A percentile compares a stretch with the other conserved stretches of the same genome.
Evolutionary conservation across 1,139 yeast species (phyloP).

Genomic region (Torulaspora globosa): DNA sequence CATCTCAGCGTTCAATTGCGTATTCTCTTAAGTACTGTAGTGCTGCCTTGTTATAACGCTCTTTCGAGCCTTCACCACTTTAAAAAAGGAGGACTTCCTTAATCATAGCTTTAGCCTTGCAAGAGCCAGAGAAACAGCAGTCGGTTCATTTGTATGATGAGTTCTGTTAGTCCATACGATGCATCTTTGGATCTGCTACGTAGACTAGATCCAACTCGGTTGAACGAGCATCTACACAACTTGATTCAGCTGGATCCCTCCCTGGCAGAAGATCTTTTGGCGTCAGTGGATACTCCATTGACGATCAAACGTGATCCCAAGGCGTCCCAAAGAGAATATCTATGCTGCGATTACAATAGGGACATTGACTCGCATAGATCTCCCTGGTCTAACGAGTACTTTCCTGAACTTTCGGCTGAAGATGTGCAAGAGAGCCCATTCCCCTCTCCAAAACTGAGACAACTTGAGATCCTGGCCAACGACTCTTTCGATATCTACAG

Average conservation of each 20-base stretch:
- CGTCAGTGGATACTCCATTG: conserved; percentile 86
- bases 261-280: conserved; percentile 78
- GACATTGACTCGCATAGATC: conserved; percentile 91
- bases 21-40: too few species aligned
- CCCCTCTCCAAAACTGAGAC: conserved; percentile 65
- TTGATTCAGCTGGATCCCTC: conserved; percentile 77
- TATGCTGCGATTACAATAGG: conserved; percentile 91
- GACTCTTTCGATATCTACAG: conserved; percentile 90
- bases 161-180: conserved; percentile 65
- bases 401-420: conserved; percentile 53
- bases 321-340: conserved; percentile 51
- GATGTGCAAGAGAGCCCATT: conserved; percentile 63
- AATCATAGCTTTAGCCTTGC: background rate
- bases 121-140: background rate
- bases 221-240: conserved; percentile 57
- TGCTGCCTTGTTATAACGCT: background rate
- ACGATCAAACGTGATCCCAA: conserved; percentile 50
- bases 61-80: background rate
- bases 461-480: conserved; percentile 76
- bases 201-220: conserved; percentile 74
- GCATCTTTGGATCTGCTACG: conserved; percentile 85
- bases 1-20: too few species aligned
- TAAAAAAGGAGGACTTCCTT: background rate
- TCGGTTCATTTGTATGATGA: conserved; percentile 12
- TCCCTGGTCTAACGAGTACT: conserved; percentile 84